Conservation (phyloP, 2,329 filamentous ascomycete genomes). For the Arachnomyces sp. region DNA sequence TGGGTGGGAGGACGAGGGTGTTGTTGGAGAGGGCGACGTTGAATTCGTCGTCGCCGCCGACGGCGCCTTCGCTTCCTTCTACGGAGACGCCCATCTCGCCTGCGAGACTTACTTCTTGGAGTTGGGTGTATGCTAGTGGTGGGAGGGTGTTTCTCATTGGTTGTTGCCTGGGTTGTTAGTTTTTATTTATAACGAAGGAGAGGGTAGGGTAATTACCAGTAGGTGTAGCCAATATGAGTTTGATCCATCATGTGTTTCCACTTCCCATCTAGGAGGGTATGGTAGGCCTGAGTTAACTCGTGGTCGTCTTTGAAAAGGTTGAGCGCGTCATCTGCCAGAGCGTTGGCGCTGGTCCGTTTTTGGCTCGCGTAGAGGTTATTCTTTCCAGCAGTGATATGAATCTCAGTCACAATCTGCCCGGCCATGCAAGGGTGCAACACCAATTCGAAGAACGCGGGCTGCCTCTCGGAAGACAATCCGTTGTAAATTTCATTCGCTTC, state of each 20-base stretch:
- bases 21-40: conserved; percentile 45
- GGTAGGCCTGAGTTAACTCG: conserved; percentile 50
- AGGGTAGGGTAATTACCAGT: conserved; percentile 27
- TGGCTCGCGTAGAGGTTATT: conserved; percentile 52
- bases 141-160: conserved; percentile 64
- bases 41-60: conserved; percentile 60
- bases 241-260: conserved; percentile 58
- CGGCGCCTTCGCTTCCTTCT: conserved; percentile 59
- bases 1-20: conserved; percentile 47
- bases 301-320: conserved; percentile 51
- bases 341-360: conserved; percentile 51
- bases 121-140: conserved; percentile 53
- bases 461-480: conserved; percentile 41
- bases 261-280: conserved; percentile 53
- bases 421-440: conserved; percentile 55
- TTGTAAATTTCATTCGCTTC: conserved; percentile 52
- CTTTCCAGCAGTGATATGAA: conserved; percentile 43
- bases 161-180: conserved; percentile 41
- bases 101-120: conserved; percentile 49
- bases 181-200: background rate
- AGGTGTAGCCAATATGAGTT: conserved; percentile 43
- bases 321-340: conserved; percentile 46
- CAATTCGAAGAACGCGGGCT: conserved; percentile 57
- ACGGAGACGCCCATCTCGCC: conserved; percentile 58
- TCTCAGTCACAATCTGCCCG: conserved; percentile 50